Percentiles rank a stretch among this genome's conserved stretches.
These are phyloP conservation scores for Pythium grandisporangium DNA, from an alignment of 352 stramenopile species.

Conservation along the genomic window DNA sequence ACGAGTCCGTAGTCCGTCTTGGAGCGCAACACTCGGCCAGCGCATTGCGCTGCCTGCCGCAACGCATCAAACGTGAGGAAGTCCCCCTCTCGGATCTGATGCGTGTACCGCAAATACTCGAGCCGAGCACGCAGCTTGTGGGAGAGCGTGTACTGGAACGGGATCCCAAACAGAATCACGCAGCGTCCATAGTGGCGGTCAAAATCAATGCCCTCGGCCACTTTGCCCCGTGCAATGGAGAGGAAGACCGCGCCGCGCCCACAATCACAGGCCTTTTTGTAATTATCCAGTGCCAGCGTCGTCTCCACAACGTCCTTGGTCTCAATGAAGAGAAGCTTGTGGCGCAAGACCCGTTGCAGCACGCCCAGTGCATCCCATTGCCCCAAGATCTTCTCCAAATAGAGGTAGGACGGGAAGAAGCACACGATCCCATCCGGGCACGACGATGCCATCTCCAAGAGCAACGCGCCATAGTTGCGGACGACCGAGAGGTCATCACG, in stretches of 20 bases:
- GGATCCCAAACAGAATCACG: slow-evolving; percentile 98
- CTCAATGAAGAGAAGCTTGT: slow-evolving; percentile 99
- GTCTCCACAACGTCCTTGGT: slow-evolving; percentile 99
- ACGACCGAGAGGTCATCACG: slow-evolving; percentile 89
- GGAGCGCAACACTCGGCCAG: slow-evolving; percentile 95
- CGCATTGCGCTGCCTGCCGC: slow-evolving; percentile 95
- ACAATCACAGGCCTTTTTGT: slow-evolving; percentile 93
- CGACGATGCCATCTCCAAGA: slow-evolving; percentile 91
- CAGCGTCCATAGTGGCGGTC: slow-evolving; percentile 97
- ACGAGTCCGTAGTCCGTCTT: slow-evolving; percentile 99
- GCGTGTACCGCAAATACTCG: slow-evolving; percentile 94
- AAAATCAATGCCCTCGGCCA: slow-evolving; percentile 99
- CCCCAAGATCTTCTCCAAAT: slow-evolving; percentile 98
- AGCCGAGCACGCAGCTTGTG: slow-evolving; percentile 90
- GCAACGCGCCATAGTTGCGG: slow-evolving; percentile 93
- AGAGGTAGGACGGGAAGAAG: slow-evolving; percentile 99
- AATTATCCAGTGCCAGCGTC: slow-evolving; percentile 98
- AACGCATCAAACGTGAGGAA: slow-evolving; percentile 99
- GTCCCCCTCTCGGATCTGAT: slow-evolving; percentile 91
- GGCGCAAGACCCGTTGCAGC: slow-evolving; percentile 91
- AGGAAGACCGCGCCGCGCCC: slow-evolving; percentile 97
- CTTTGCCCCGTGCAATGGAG: slow-evolving; percentile 97
- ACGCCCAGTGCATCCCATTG: slow-evolving; percentile 92
- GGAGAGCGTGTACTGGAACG: slow-evolving; percentile 98
- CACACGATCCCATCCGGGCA: slow-evolving; percentile 98